Evolutionary conservation across 2,329 filamentous ascomycete species (phyloP), one percentile per base, ranked within the genome.

Genomic region (Claviceps africana): DNA sequence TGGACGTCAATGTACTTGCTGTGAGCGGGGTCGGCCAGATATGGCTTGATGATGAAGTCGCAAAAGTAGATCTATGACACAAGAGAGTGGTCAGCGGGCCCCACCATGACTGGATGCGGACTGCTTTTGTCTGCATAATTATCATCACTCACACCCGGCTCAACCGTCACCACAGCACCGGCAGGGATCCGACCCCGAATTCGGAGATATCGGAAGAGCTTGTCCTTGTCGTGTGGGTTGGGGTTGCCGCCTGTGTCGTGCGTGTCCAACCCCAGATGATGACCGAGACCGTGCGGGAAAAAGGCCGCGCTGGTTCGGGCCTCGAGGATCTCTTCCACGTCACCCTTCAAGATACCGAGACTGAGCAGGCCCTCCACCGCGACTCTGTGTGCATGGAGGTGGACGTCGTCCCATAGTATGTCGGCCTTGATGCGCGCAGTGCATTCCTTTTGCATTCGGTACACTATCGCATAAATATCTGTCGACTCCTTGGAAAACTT

Each of bases 181-280:
- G 82, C 83, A 0, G 88, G 88, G 47, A 96, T 67, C 22, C 70
- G 76, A 13, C 86, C 84, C 51, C 93, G 75, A 40, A 95, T 83
- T 45, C 93, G 77, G 55, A 98, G 72, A 64, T 96, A 97, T 51
- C 81, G 77, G 70, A 96, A 97, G 76, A 96, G 81, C 37, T 79
- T 73, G 65, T 98, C 90, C 54, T 77, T 72, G 64, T 98, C 93
- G 9, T 74, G 73, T 60, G 86, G 88, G 67, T 90, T 85, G 37
- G 86, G 75, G 64, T 88, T 82, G 22, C 86, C 87, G 55, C 85
- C 86, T 0, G 82, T 86, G 62, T 96, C 90, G 65, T 96, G 90
- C 2, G 89, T 94, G 65, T 96, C 90, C 77, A 96, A 84, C 56
- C 90, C 90, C 10, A 96, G 73, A 65, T 95, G 91, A 67, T 96